Conservation (phyloP, 352 stramenopile genomes). For the Globisporangium cederbergense region DNA sequence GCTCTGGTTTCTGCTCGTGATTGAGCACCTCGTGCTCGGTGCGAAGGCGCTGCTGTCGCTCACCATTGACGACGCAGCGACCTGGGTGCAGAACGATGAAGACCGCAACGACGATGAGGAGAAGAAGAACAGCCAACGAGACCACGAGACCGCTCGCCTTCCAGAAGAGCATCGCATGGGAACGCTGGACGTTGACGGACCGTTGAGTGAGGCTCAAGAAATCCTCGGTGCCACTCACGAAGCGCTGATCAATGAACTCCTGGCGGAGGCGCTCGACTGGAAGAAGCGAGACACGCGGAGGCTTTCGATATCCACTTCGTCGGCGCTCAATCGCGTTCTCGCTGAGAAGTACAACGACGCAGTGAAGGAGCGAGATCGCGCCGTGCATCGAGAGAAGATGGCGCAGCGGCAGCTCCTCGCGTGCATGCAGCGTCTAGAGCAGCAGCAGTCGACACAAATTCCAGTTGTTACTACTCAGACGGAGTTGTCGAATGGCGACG, state of each 20-base stretch:
- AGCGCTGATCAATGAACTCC: slow-evolving; percentile 18
- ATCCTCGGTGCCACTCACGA: not conserved
- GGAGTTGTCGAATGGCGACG: not conserved
- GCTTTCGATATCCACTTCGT: slow-evolving; percentile 4
- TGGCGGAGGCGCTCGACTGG: slow-evolving; percentile 12
- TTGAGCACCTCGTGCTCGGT: slow-evolving; percentile 65
- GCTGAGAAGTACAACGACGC: slow-evolving; percentile 37
- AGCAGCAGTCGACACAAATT: slow-evolving; percentile 6
- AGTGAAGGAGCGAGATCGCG: slow-evolving; percentile 40
- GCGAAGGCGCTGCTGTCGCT: slow-evolving; percentile 65
- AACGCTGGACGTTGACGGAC: not conserved
- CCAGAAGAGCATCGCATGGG: not conserved
- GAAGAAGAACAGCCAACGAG: slow-evolving; percentile 14
- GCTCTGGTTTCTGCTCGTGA: slow-evolving; percentile 54
- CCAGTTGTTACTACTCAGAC: not conserved
- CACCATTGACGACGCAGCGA: slow-evolving; percentile 60
- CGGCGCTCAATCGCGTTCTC: slow-evolving; percentile 36
- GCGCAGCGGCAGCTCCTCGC: slow-evolving; percentile 26
- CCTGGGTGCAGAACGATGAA: slow-evolving; percentile 74
- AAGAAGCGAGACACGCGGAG: slow-evolving; percentile 5
- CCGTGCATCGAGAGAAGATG: slow-evolving; percentile 30
- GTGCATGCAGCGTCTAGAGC: slow-evolving; percentile 19
- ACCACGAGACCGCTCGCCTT: slow-evolving; percentile 7
- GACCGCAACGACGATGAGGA: slow-evolving; percentile 47
- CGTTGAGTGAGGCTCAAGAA: not conserved